Conservation (phyloP, 2,329 filamentous ascomycete genomes). For the Aspergillus sclerotialis region DNA sequence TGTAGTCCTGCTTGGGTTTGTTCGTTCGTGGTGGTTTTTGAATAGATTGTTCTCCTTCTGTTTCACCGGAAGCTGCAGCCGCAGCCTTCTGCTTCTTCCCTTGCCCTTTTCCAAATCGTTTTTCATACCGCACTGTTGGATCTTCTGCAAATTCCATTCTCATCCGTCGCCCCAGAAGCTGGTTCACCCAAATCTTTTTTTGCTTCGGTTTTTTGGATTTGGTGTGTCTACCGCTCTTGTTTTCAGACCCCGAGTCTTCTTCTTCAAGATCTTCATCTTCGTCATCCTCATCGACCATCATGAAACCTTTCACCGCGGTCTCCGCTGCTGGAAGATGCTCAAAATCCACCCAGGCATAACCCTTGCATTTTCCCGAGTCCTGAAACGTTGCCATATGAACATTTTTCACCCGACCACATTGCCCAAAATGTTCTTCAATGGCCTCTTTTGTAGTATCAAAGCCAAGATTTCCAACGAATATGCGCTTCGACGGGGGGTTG, state of each 20-base stretch:
- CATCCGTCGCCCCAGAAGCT: conserved; percentile 69
- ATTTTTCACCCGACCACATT: conserved; percentile 75
- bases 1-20: conserved; percentile 32
- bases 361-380: conserved; percentile 96
- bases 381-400: conserved; percentile 92
- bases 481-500: conserved; percentile 65
- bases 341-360: conserved; percentile 93
- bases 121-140: conserved; percentile 80
- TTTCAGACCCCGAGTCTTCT: conserved; percentile 32
- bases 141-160: conserved; percentile 94
- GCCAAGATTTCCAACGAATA: conserved; percentile 87
- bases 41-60: conserved; percentile 14
- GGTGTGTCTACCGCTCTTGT: too few species aligned
- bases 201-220: conserved; percentile 38
- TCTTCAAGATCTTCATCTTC: conserved; percentile 45
- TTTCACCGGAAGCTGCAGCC: conserved; percentile 11
- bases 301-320: conserved; percentile 72
- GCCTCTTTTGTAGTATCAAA: conserved; percentile 78
- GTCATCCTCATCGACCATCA: conserved; percentile 52
- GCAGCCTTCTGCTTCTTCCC: conserved; percentile 20
- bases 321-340: conserved; percentile 68
- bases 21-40: conserved; percentile 11
- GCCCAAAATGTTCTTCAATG: conserved; percentile 70
- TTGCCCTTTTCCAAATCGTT: conserved; percentile 72
- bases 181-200: conserved; percentile 72